phyloP scores from a whole-genome alignment of 495 filamentous ascomycete genomes.

The Neurospora tetraspora region DNA sequence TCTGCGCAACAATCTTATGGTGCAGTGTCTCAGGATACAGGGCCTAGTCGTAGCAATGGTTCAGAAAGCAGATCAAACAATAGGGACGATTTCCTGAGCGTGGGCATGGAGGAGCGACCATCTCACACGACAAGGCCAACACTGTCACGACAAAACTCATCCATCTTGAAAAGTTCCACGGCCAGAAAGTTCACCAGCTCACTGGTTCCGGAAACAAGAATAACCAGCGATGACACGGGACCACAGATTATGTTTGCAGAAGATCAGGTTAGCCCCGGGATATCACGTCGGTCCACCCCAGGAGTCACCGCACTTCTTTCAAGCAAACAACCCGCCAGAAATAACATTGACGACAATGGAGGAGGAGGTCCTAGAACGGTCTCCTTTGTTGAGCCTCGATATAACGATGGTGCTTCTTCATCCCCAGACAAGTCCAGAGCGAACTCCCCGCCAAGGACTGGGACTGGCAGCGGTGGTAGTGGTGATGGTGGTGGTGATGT shows the following conservation, averaged over 20 bases:
- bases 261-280: conserved; percentile 28
- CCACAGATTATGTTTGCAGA: conserved; percentile 74
- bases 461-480: background rate
- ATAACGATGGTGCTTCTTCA: conserved; percentile 1
- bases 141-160: conserved; percentile 43
- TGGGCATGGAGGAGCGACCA: conserved; percentile 1
- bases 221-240: conserved; percentile 51
- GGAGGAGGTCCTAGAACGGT: conserved; percentile 53
- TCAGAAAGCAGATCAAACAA: background rate
- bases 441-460: conserved; percentile 18
- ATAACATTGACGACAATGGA: conserved; percentile 36
- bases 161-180: conserved; percentile 37
- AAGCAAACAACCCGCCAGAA: conserved; percentile 51
- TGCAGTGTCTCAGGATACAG: conserved; percentile 1
- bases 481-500: conserved; percentile 12
- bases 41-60: background rate
- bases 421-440: conserved; percentile 19
- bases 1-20: conserved; percentile 3
- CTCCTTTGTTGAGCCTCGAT: conserved; percentile 47
- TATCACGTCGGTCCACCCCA: conserved; percentile 37
- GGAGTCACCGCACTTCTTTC: conserved; percentile 39
- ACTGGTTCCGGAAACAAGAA: conserved; percentile 62
- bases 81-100: background rate
- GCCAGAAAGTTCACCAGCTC: conserved; percentile 56
- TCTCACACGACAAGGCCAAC: conserved; percentile 27